Evolutionary conservation across 2,329 filamentous ascomycete genomes (phyloP), one percentile per base, ranked within the genome.

Genomic region (Ceratocystiopsis minuta): DNA sequence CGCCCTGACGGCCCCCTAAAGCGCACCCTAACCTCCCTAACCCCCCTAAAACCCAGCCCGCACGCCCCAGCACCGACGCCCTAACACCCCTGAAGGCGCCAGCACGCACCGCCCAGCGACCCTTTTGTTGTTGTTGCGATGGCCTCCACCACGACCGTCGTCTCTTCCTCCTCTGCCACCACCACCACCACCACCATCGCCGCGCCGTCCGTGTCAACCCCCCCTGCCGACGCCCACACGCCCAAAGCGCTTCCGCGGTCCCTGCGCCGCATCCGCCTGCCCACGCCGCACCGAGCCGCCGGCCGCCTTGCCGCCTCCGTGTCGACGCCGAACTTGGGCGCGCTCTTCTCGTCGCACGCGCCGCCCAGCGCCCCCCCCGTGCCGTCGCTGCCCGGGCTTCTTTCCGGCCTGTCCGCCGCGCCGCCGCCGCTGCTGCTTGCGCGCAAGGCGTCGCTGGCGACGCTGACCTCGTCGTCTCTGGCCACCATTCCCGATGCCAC

Each of bases 391-490:
- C 4, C 41, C n/a, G n/a, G n/a, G n/a, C n/a, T n/a, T n/a, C n/a
- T n/a, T n/a, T n/a, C n/a, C n/a, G n/a, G n/a, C 3, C 34, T 24
- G 6, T 44, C 36, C 16, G 40, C 37, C 36, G 34, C 34, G 16
- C 32, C 37, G 38, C 60, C 62, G 28, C 60, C 55, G 37, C 63
- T 66, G 45, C 64, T 78, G 50, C 67, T n/a, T n/a, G n/a, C 71
- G 53, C 76, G 80, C 54, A 86, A 87, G 63, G 67, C 70, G 46
- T 85, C 79, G 39, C 64, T 83, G 48, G 78, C 75, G 47, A 75
- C 79, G 39, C 67, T 87, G 49, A 82, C 77, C 40, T 64, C 65
- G 46, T 64, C 63, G 53, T 74, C 74, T 20, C 66, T 80, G 42
- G 74, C 76, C 48, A 64, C 69, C 46, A 77, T 79, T 49, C 76